Evolutionary conservation across 2,329 filamentous ascomycete species (phyloP).

Genomic region (Phaeophleospora eucalypticola): DNA sequence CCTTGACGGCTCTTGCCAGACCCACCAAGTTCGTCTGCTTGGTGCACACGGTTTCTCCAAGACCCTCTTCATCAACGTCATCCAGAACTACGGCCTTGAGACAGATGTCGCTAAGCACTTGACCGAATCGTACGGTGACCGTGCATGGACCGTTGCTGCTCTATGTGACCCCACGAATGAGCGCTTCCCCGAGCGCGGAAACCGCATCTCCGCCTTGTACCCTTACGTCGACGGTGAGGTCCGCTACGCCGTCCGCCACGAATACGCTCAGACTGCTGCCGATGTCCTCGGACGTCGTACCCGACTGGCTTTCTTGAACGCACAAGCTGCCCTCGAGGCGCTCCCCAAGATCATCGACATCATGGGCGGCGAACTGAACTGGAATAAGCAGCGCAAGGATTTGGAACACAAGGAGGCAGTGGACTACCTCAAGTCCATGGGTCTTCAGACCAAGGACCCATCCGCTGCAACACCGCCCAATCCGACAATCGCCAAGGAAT

Average conservation of each 20-base stretch:
- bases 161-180: constrained; percentile 71
- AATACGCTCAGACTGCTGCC: constrained; percentile 86
- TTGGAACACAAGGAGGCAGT: constrained; percentile 73
- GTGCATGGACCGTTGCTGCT: constrained; percentile 84
- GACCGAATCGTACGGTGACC: constrained; percentile 81
- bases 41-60: constrained; percentile 85
- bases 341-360: constrained; percentile 82
- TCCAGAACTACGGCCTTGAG: constrained; percentile 88
- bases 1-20: constrained; percentile 73
- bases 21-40: constrained; percentile 73
- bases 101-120: constrained; percentile 89
- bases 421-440: constrained; percentile 58
- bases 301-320: constrained; percentile 83
- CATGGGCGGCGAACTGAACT: constrained; percentile 79
- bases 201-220: constrained; percentile 75
- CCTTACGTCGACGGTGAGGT: constrained; percentile 91
- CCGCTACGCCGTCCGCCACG: constrained; percentile 79
- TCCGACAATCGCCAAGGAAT: constrained; percentile 17
- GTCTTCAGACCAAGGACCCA: constrained; percentile 47
- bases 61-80: constrained; percentile 89
- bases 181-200: constrained; percentile 77
- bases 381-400: constrained; percentile 69
- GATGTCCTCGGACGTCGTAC: constrained; percentile 84
- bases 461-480: constrained; percentile 17
- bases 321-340: constrained; percentile 82